A percentile compares a stretch with the other conserved stretches of the same genome.
Conservation (phyloP, 2,329 filamentous ascomycete genomes). For the Xylariomycetidae sp. region DNA sequence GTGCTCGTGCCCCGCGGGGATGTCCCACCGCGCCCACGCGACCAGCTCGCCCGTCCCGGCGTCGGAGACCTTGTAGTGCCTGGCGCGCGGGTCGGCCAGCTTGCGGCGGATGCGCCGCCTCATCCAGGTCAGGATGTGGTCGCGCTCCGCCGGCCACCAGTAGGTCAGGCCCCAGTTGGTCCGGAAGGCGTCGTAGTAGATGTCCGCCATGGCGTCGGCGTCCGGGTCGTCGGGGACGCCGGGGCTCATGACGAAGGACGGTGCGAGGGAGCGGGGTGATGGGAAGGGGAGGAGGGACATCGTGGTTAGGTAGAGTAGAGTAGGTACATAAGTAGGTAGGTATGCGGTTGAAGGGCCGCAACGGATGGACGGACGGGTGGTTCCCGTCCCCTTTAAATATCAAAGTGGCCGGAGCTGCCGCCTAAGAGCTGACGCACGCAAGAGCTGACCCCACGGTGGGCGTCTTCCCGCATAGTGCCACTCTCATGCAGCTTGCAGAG, state of each 20-base stretch:
- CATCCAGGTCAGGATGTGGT: slow-evolving; percentile 26
- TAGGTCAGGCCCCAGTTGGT: slow-evolving; percentile 19
- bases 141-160: slow-evolving; percentile 24
- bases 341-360: too few relatives aligned
- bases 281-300: slow-evolving; percentile 25
- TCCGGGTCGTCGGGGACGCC: too few relatives aligned
- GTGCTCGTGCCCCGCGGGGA: slow-evolving; percentile 23
- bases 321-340: too few relatives aligned
- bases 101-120: slow-evolving; percentile 19
- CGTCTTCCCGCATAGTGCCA: too few relatives aligned
- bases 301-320: slow-evolving; percentile 1
- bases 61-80: slow-evolving; percentile 30
- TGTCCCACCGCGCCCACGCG: slow-evolving; percentile 30
- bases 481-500: too few relatives aligned
- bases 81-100: slow-evolving; percentile 22
- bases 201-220: slow-evolving; percentile 20
- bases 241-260: slow-evolving; percentile 21
- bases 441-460: too few relatives aligned
- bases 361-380: too few relatives aligned
- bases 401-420: too few relatives aligned
- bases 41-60: slow-evolving; percentile 20
- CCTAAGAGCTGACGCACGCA: too few relatives aligned
- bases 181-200: slow-evolving; percentile 24
- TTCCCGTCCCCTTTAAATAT: too few relatives aligned
- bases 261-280: slow-evolving; percentile 15